phyloP scores from a whole-genome alignment of 441 rosid species.

The Adansonia gregorii region DNA sequence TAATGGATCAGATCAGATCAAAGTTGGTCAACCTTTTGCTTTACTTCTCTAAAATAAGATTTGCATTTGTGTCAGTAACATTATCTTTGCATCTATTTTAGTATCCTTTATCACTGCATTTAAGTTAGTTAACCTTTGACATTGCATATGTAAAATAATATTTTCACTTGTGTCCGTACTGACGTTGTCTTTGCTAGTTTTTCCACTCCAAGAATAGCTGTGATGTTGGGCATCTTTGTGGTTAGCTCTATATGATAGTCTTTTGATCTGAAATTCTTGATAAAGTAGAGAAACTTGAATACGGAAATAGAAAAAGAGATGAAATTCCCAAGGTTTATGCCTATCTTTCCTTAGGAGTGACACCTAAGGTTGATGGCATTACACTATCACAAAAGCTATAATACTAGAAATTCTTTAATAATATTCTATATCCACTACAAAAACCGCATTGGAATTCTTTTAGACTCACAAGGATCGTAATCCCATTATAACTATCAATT shows the following conservation, averaged over 20 bases:
- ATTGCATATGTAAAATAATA: neutral
- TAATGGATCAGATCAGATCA: neutral
- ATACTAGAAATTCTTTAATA: neutral
- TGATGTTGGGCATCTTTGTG: neutral
- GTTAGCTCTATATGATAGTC: neutral
- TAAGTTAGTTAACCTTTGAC: neutral
- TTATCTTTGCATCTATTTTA: neutral
- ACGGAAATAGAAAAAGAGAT: neutral
- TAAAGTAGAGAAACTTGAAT: neutral
- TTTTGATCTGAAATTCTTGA: neutral
- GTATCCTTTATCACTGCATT: neutral
- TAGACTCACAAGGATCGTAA: neutral
- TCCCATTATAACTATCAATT: neutral
- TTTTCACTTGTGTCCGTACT: neutral
- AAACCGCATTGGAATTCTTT: neutral
- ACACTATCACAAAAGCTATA: neutral
- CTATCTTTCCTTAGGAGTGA: neutral
- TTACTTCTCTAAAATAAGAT: neutral
- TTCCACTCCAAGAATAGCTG: neutral
- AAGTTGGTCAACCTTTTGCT: neutral
- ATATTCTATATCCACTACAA: neutral
- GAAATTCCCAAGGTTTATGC: neutral
- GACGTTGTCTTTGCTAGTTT: neutral
- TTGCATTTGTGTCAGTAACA: neutral
- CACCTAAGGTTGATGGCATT: neutral